Evolutionary conservation across 257 asterid genomes (phyloP).

Genomic region (Nicotiana otophora): DNA sequence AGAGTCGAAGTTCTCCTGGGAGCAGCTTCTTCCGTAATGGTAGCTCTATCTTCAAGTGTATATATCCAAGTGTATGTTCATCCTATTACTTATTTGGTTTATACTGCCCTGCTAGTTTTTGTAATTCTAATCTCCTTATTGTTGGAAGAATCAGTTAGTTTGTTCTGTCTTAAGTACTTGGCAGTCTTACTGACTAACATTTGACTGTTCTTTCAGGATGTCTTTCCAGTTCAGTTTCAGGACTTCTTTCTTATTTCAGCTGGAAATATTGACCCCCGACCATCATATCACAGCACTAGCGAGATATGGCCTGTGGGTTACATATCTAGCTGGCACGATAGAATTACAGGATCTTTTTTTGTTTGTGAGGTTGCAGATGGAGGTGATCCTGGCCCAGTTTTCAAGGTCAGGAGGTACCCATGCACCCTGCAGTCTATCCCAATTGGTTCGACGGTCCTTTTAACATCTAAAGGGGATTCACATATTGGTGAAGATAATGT

Average conservation of each 20-base stretch:
- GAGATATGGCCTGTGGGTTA: slow-evolving; percentile 96
- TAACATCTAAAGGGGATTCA: slow-evolving; percentile 27
- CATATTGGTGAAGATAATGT: slow-evolving; percentile 30
- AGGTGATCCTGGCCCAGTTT: slow-evolving; percentile 77
- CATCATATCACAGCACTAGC: slow-evolving; percentile 53
- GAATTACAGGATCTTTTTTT: slow-evolving; percentile 81
- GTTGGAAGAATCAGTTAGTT: background rate
- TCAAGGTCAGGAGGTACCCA: slow-evolving; percentile 67
- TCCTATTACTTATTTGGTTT: background rate
- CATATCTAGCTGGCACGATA: slow-evolving; percentile 90
- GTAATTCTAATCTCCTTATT: background rate
- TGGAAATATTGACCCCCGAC: slow-evolving; percentile 67
- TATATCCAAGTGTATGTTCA: slow-evolving; percentile 5
- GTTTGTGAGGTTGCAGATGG: slow-evolving; percentile 78
- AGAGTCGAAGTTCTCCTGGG: slow-evolving; percentile 32
- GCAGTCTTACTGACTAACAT: background rate
- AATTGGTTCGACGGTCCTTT: slow-evolving; percentile 58
- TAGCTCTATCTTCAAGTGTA: background rate
- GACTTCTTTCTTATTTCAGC: slow-evolving; percentile 76
- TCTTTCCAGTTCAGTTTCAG: slow-evolving; percentile 80
- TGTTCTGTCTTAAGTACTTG: background rate
- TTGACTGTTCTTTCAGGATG: slow-evolving; percentile 48
- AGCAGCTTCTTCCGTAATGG: slow-evolving; percentile 29
- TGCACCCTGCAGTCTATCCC: slow-evolving; percentile 63
- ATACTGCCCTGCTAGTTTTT: background rate